Evolutionary conservation across 1,284 basidiomycete species (phyloP), one percentile per base, ranked within the genome.

Genomic region (Boletellus dicymbophilus): DNA sequence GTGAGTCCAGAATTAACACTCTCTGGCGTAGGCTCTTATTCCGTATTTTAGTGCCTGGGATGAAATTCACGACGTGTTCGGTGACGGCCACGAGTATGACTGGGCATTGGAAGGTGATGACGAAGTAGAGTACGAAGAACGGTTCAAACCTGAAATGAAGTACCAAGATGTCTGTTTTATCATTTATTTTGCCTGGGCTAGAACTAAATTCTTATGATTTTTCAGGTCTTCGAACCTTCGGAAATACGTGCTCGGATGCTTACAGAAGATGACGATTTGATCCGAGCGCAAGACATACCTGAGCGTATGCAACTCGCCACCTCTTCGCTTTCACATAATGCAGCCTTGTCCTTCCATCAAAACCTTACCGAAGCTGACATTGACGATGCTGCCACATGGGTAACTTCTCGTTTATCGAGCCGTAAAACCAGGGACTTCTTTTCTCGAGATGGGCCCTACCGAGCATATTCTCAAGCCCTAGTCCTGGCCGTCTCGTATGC

Each of bases 11-110:
- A 37, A n/a, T 39, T n/a, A n/a, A 44, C 36, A 16, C 48, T 41
- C 23, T 54, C 38, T 21, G 22, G 22, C 47, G 50, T 42, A 41
- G 44, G 59, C 59, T 58, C 50, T 64, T 58, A 44, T 36, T 53
- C 46, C 46, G 31, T 49, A 48, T 55, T 56, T 15, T 55, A 98
- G 95, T 63, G 91, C 95, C 28, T 98, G 95, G 94, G 90, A 94
- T 52, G 97, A 98, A 72, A 91, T 99, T 42, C 90, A 91, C 56
- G 96, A 95, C 56, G 93, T 99, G 11, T 99, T 99, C 63, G 97
- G 97, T 31, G 93, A 97, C 59, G 97, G 97, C 18, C 87, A 91
- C 61, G 96, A 99, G 58, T 99, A 96, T 64, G 94, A 93, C 59
- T 97, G 93, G 90, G 95, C 95, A 2, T 71, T 98, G 47, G 86